phyloP scores from a whole-genome alignment of 148 eudicot genomes.

The Rhododendron williamsianum region DNA sequence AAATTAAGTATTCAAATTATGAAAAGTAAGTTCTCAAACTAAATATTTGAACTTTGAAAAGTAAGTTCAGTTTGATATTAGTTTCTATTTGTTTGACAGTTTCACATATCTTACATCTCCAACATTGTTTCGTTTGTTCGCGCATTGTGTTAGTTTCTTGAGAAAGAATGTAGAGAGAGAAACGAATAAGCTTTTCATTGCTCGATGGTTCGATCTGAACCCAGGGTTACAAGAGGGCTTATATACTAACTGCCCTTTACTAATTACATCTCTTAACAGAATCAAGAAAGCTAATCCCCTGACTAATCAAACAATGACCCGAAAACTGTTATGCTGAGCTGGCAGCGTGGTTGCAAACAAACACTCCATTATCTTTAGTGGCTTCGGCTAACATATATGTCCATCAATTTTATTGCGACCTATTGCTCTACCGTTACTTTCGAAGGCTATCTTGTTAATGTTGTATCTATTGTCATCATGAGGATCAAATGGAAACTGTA shows the following conservation, averaged over 20 bases:
- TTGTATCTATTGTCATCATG: background rate
- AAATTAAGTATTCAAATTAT: constrained; percentile 45
- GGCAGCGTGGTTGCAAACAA: no score
- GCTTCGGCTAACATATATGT: background rate
- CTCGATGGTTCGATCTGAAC: no score
- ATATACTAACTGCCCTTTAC: no score
- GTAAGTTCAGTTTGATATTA: constrained; percentile 34
- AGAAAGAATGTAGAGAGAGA: no score
- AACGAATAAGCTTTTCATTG: no score
- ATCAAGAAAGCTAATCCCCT: no score
- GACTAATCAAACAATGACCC: no score
- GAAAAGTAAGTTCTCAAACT: constrained; percentile 52
- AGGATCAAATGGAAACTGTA: background rate
- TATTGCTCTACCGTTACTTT: background rate
- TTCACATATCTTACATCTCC: background rate
- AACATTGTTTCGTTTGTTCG: background rate
- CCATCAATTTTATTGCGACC: background rate
- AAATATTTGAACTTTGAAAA: constrained; percentile 37
- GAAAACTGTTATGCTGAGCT: no score
- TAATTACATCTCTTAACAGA: no score
- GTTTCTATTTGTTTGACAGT: constrained; percentile 3
- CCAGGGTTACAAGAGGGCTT: no score
- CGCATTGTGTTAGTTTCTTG: background rate
- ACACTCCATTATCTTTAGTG: no score
- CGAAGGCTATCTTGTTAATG: background rate